phyloP scores from a whole-genome alignment of 352 stramenopile species.

The Phytophthora tentaculata region DNA sequence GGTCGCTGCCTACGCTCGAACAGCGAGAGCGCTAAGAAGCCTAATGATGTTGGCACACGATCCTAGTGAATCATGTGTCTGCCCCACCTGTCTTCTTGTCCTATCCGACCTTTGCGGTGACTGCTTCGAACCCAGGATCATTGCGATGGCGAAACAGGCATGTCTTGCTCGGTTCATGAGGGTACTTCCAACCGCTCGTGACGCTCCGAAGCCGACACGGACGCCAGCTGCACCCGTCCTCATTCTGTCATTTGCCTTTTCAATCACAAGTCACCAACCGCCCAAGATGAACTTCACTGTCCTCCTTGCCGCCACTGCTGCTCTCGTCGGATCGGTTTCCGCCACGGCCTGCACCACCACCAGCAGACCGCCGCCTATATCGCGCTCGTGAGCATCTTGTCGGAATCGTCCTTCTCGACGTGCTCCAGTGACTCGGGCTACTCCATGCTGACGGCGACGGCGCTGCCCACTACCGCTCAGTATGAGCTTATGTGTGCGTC shows the following conservation, averaged over 20 bases:
- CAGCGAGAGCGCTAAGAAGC: neutral
- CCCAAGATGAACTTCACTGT: conserved; percentile 27
- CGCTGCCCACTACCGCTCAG: conserved; percentile 28
- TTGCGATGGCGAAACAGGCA: neutral
- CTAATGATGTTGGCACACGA: neutral
- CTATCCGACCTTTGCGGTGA: conserved; percentile 2
- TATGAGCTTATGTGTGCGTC: conserved; percentile 27
- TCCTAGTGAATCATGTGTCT: neutral
- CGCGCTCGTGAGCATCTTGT: conserved; percentile 22
- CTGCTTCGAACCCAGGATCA: neutral
- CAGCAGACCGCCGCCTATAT: conserved; percentile 28
- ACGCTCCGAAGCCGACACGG: no score
- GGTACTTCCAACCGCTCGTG: no score
- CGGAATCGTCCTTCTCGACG: conserved; percentile 19
- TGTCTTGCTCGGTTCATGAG: no score
- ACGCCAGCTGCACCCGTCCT: neutral
- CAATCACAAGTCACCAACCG: conserved; percentile 7
- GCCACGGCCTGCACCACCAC: conserved; percentile 23
- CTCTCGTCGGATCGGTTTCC: conserved; percentile 11
- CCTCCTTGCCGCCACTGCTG: conserved; percentile 15
- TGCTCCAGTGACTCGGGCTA: conserved; percentile 20
- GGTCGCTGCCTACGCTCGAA: neutral
- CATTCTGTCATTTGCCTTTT: conserved; percentile 23
- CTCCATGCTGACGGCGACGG: conserved; percentile 31
- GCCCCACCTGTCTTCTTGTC: conserved; percentile 8